These are phyloP conservation scores for Rhododendron kiyosumense DNA, from an alignment of 148 eudicot genomes.

Conservation along the genomic window DNA sequence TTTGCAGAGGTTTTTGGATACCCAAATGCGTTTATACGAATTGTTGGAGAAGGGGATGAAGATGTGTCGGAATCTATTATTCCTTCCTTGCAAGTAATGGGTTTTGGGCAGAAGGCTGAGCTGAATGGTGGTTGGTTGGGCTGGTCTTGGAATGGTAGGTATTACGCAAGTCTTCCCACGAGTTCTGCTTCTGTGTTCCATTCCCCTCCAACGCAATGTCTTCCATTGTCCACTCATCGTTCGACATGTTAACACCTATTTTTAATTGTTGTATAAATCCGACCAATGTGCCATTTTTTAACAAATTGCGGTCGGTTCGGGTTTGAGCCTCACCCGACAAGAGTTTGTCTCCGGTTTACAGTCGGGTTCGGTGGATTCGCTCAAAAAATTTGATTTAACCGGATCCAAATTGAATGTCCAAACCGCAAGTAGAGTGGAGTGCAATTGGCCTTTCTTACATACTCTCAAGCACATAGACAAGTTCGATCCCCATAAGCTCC, in stretches of 20 bases:
- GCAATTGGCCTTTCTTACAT: too few species aligned
- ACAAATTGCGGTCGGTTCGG: too few species aligned
- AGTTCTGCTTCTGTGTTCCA: not conserved
- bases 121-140: constrained; percentile 4
- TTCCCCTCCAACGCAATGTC: not conserved
- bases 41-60: not conserved
- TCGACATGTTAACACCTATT: not conserved
- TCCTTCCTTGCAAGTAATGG: not conserved
- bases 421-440: too few species aligned
- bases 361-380: too few species aligned
- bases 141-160: not conserved
- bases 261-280: too few species aligned
- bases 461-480: too few species aligned
- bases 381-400: too few species aligned
- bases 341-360: too few species aligned
- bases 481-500: too few species aligned
- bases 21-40: not conserved
- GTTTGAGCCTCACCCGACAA: too few species aligned
- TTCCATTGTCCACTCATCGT: not conserved
- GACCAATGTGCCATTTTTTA: too few species aligned
- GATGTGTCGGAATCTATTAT: not conserved
- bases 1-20: not conserved
- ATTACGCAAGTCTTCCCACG: not conserved
- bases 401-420: too few species aligned
- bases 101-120: not conserved